A percentile compares a stretch with the other conserved stretches of the same genome.
Conservation (phyloP, 441 rosid genomes). For the Raphanus hybrid region DNA sequence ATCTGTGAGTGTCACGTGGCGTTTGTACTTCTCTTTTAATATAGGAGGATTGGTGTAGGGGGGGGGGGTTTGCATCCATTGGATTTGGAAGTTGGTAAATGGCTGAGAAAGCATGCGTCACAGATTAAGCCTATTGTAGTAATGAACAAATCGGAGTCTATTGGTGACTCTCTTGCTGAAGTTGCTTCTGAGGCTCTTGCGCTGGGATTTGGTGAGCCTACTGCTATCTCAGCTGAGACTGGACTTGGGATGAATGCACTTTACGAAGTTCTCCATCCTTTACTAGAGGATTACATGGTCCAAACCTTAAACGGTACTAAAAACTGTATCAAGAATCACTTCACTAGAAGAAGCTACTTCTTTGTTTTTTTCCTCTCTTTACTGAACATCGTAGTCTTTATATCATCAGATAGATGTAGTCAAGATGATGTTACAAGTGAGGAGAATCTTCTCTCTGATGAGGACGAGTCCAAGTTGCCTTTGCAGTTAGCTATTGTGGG, state of each 20-base stretch:
- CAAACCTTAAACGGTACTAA: constrained; percentile 62
- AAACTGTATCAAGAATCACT: background rate
- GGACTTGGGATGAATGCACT: constrained; percentile 92
- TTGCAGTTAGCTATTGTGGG: constrained; percentile 96
- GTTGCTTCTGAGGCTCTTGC: constrained; percentile 66
- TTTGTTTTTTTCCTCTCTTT: constrained; percentile 2
- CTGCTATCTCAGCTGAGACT: constrained; percentile 93
- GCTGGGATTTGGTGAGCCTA: constrained; percentile 89
- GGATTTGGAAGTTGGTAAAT: constrained; percentile 92
- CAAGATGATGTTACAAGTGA: constrained; percentile 43
- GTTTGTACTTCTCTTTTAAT: no score
- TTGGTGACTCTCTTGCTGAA: constrained; percentile 62
- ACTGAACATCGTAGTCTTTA: constrained; percentile 33
- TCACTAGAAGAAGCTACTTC: background rate
- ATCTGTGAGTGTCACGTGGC: no score
- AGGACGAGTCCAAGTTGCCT: constrained; percentile 76
- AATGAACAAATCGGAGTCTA: constrained; percentile 89
- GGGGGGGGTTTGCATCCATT: constrained; percentile 93
- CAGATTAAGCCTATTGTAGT: constrained; percentile 72
- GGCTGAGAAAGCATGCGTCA: constrained; percentile 86
- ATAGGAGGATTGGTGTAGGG: no score
- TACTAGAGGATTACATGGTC: constrained; percentile 67
- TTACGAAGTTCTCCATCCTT: constrained; percentile 71
- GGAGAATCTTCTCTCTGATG: constrained; percentile 48
- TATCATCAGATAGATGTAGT: constrained; percentile 43